Evolutionary conservation across 306 rosid species (phyloP).

Genomic region (Purshia tridentata): DNA sequence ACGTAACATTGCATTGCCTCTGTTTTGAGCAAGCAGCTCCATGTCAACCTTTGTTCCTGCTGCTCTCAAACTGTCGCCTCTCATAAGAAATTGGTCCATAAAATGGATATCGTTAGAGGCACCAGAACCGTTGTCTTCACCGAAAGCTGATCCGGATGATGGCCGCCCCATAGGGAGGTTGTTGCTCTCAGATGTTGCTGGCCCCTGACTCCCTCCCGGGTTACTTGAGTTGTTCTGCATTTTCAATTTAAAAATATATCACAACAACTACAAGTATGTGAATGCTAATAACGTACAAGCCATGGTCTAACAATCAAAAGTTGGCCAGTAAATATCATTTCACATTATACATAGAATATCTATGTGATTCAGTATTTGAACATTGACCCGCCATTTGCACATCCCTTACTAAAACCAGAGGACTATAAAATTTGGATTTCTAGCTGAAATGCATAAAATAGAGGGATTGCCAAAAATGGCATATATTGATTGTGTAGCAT

Average conservation of each 20-base stretch:
- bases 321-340: not conserved
- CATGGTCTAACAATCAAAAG: not conserved
- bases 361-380: too few relatives aligned
- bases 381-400: too few relatives aligned
- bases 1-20: constrained; percentile 76
- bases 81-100: constrained; percentile 32
- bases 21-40: constrained; percentile 54
- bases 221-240: constrained; percentile 45
- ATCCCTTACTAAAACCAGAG: too few relatives aligned
- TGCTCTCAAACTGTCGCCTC: constrained; percentile 36
- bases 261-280: not conserved
- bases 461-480: constrained; percentile 2
- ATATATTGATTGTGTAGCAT: not conserved
- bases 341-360: too few relatives aligned
- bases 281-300: not conserved
- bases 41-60: constrained; percentile 39
- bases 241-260: not conserved
- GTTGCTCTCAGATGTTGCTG: constrained; percentile 58
- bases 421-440: not conserved
- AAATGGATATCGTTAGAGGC: constrained; percentile 27
- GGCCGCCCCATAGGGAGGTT: constrained; percentile 38
- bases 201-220: constrained; percentile 40
- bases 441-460: not conserved
- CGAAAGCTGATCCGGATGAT: constrained; percentile 29
- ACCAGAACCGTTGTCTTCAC: constrained; percentile 22